phyloP scores from a whole-genome alignment of 352 stramenopile genomes.

The Phytophthora tubulina region DNA sequence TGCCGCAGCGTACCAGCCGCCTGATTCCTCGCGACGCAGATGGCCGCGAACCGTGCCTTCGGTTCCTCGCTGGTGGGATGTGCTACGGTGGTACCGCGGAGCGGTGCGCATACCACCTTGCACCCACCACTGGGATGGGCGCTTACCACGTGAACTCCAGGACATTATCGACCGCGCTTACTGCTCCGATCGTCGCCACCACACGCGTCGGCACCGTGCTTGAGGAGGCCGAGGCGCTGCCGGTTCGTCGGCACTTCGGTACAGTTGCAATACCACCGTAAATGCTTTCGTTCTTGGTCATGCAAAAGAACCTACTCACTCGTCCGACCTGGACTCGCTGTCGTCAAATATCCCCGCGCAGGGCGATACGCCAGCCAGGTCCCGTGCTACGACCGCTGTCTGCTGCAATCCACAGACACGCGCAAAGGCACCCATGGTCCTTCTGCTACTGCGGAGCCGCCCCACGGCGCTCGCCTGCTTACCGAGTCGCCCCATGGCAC shows the following conservation, averaged over 20 bases:
- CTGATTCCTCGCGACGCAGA: conserved; percentile 1
- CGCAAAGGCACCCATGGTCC: conserved; percentile 7
- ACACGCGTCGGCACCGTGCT: not conserved
- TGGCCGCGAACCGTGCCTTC: conserved; percentile 19
- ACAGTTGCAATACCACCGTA: not conserved
- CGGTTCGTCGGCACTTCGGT: conserved; percentile 20
- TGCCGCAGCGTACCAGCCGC: no score
- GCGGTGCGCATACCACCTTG: conserved; percentile 3
- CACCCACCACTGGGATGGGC: not conserved
- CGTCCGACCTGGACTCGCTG: no score
- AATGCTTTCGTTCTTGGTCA: conserved; percentile 10
- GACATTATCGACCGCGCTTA: conserved; percentile 14
- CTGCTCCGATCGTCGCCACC: not conserved
- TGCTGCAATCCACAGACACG: no score
- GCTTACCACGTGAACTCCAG: conserved; percentile 3
- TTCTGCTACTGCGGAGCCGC: not conserved
- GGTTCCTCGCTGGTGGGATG: conserved; percentile 14
- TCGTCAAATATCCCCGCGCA: no score
- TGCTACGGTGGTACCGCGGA: conserved; percentile 10
- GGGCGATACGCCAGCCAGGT: no score
- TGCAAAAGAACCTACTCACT: conserved; percentile 8
- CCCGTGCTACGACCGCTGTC: no score
- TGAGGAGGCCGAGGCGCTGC: conserved; percentile 21
- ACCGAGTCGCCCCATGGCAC: conserved; percentile 7
- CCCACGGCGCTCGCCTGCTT: no score